Base-by-base conservation (phyloP, 805 yeast genomes). In the Lipomyces sp. region DNA sequence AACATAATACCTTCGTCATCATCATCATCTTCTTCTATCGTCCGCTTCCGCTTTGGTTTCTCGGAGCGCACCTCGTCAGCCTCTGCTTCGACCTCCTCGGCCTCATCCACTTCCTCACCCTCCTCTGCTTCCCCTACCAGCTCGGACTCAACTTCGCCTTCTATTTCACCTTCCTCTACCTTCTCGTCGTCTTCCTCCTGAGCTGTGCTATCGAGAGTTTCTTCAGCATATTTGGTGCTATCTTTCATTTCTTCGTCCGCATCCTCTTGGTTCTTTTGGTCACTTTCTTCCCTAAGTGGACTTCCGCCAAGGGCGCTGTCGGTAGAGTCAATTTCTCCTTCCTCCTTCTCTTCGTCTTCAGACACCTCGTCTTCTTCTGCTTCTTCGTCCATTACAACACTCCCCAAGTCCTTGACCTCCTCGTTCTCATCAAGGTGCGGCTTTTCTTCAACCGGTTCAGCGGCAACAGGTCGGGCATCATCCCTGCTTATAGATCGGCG, bases 41-140 rank as follows among this genome's bases (percentile, higher is more conserved):
- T 55, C 42, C 60, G 59, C 48, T 58, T 59, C 10, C 18, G 45
- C 51, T 63, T 54, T 48, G 42, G 59, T 37, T 29, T 45, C 53
- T 63, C 62, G 34, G 33, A 64, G 13, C 70, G 70, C 48, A 62
- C 54, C 64, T 73, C 57, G 54, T 69, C 60, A 53, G 55, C 75
- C 32, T 64, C 71, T 15, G 60, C 69, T 24, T 65, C 73, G 24
- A 54, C 68, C n/a, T 64, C 73, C 15, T 63, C 73, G 33, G 11
- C 54, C 2, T 62, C 69, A 32, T 60, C 71, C 37, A 71, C 75
- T 60, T 66, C 75, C 35, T 64, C 67, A 37, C 68, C 72, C 2
- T 73, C 77, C 13, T 75, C 77, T n/a, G 63, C 72, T 24, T 70
- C 71, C 30, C 73, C 60, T 7, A 65, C 75, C 10, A 65, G 73